Evolutionary conservation across 2,329 filamentous ascomycete genomes (phyloP).

Genomic region (Emmonsiellopsis sp.): DNA sequence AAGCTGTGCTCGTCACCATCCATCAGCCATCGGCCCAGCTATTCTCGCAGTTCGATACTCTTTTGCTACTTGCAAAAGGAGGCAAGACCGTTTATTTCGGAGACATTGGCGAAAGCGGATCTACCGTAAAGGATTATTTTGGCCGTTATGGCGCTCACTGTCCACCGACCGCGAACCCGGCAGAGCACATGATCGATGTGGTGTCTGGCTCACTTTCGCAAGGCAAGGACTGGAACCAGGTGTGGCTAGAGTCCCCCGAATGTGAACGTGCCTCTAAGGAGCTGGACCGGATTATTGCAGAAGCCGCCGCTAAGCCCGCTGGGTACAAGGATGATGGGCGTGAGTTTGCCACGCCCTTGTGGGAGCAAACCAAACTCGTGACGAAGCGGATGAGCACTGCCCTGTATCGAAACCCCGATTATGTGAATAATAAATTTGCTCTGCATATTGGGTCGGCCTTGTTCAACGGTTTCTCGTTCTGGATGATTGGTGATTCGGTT

Average conservation of each 20-base stretch:
- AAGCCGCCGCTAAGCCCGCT: constrained; percentile 32
- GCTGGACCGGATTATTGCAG: constrained; percentile 52
- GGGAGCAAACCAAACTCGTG: constrained; percentile 54
- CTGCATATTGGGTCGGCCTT: constrained; percentile 43
- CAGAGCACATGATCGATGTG: constrained; percentile 61
- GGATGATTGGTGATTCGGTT: constrained; percentile 53
- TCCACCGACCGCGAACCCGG: constrained; percentile 55
- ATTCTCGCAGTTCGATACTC: constrained; percentile 69
- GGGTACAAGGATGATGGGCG: constrained; percentile 33
- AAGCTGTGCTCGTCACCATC: constrained; percentile 88
- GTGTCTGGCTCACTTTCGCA: constrained; percentile 41
- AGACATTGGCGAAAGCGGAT: constrained; percentile 51
- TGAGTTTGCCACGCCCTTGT: constrained; percentile 58
- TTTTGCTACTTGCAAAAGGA: constrained; percentile 55
- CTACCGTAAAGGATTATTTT: constrained; percentile 53
- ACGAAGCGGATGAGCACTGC: constrained; percentile 57
- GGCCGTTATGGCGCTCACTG: constrained; percentile 54
- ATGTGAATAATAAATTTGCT: constrained; percentile 55
- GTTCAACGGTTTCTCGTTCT: constrained; percentile 52
- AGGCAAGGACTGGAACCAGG: constrained; percentile 52
- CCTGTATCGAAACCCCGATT: constrained; percentile 58
- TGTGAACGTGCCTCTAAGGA: constrained; percentile 46
- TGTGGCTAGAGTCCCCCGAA: constrained; percentile 45
- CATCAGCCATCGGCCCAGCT: constrained; percentile 91
- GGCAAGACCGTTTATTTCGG: constrained; percentile 62